Evolutionary conservation across 1,284 basidiomycete species (phyloP), one percentile per base, ranked within the genome.

Genomic region (Sporisorium iseilematis-ciliati): DNA sequence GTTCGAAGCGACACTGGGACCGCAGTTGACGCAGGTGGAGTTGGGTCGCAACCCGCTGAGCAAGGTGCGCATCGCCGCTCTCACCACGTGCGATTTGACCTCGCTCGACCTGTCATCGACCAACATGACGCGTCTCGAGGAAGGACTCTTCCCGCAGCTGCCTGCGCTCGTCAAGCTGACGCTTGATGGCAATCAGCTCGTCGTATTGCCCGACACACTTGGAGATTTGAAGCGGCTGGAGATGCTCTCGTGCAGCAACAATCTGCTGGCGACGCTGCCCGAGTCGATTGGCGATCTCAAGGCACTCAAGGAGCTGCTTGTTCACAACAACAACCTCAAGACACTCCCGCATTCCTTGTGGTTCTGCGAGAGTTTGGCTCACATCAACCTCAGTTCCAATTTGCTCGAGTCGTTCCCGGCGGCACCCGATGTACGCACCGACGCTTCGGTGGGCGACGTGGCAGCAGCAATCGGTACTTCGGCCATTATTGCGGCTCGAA

Each of bases 341-440:
- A 90, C 91, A 75, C 86, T 98, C 0, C 94, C 95, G 0, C 86
- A 87, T 16, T 88, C 90, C 33, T 86, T 99, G 6, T 99, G 97
- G 97, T 89, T 91, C 48, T 98, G 95, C 85, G 88, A 90, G 0
- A 90, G 89, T 6, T 87, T 99, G 49, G 86, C 87, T 52, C 87
- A 89, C 48, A 89, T 99, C 84, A 99, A 98, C 79, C 90, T 92
- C 50, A 94, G 93, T 12, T 96, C 94, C 18, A 99, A 99, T 83
- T 86, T 96, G 38, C 87, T 99, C 55, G 89, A 90, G 51, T 88
- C 88, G 0, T 93, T 93, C 89, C 90, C 91, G 26, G 89, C 91
- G 57, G 91, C 91, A 0, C 75, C 72, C 4, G 73, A 72, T 14
- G 42, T 63, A 3, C 73, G 68, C 40, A 38, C 21, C 3, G 68